Evolutionary conservation across 2,329 filamentous ascomycete species (phyloP), one percentile per base, ranked within the genome.

Genomic region (Aspergillus arachidicola): DNA sequence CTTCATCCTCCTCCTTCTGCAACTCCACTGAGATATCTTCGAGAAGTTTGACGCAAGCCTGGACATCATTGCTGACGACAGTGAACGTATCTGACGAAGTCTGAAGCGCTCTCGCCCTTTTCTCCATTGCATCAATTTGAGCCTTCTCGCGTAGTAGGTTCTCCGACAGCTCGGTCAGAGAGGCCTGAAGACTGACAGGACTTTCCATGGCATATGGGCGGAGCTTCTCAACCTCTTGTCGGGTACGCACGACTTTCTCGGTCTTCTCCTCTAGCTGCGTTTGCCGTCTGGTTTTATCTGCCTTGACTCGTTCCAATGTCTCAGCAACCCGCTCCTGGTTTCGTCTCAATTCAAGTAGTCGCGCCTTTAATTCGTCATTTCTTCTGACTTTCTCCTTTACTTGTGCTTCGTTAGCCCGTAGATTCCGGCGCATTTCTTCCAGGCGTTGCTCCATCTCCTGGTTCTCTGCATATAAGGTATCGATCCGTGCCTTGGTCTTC

Each of bases 161-260:
- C 72, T 92, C 90, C 65, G 89, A 92, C 60, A 99, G 83, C 67
- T 97, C 93, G 3, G 90, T 87, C 61, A 99, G 82, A 51, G 90
- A 90, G 36, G 91, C 86, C 77, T 98, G 94, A 32, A 99, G 84
- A 19, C 89, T 89, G 2, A 89, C 90, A 0, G 94, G 93, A 71
- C 91, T 96, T 75, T 98, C 93, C 62, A 94, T 86, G 48, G 95
- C 93, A 76, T 99, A 99, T 14, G 95, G 95, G 60, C 92, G 87
- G 64, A 99, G 81, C 79, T 97, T 98, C 61, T 90, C 87, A 69
- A 91, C 93, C 77, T 98, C 95, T 74, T 95, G 91, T 73, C 91
- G 88, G 53, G 92, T 84, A 57, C 87, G 86, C 68, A 96, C 81
- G 32, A 80, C 74, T 65, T 75, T 80, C 66, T 84, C 81, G 4